Conservation (phyloP, 345 rosid species). For the Sisymbrium altissimum region DNA sequence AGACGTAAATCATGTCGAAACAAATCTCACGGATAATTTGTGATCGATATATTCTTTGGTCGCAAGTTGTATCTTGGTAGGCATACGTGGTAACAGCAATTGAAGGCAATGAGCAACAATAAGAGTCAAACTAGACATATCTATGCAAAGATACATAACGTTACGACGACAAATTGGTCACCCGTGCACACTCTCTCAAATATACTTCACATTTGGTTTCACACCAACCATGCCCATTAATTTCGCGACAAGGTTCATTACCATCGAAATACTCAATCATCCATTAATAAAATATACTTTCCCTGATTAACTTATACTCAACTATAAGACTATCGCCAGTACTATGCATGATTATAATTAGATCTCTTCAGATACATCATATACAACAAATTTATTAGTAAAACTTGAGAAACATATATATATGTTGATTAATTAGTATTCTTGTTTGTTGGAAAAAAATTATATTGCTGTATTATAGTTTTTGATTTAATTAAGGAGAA, state of each 20-base stretch:
- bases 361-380: not conserved
- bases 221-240: constrained; percentile 16
- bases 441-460: not conserved
- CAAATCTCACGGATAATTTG: not conserved
- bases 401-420: not conserved
- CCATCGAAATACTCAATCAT: not conserved
- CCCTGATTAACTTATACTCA: not conserved
- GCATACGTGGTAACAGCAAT: not conserved
- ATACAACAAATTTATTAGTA: not conserved
- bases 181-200: not conserved
- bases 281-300: not conserved
- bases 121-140: constrained; percentile 10
- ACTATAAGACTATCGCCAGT: not conserved
- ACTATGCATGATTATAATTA: not conserved
- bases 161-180: not conserved
- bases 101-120: not conserved
- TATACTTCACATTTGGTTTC: constrained; percentile 17
- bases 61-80: not conserved
- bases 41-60: not conserved
- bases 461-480: not conserved
- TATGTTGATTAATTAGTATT: not conserved
- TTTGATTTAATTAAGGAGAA: not conserved
- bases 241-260: constrained; percentile 16
- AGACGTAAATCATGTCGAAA: not conserved
- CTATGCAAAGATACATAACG: not conserved